Percentiles rank a stretch among this genome's conserved stretches.
These are phyloP conservation scores for Fraxinus velutina DNA, from an alignment of 305 asterid genomes.

Conservation along the genomic window DNA sequence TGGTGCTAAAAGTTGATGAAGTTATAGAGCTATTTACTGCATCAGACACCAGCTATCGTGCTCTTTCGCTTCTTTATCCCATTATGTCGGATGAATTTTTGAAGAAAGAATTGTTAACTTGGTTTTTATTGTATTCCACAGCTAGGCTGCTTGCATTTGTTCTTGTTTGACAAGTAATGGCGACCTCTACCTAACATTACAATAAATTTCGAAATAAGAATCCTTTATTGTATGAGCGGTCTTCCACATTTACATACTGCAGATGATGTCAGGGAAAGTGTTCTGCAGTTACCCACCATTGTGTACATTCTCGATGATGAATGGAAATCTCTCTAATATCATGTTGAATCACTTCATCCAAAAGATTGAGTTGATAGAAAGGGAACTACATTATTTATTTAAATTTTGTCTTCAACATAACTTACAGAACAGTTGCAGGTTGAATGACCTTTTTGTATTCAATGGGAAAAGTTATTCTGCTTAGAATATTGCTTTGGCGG, in stretches of 20 bases:
- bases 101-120: constrained; percentile 5
- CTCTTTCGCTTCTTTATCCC: not conserved
- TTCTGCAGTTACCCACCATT: not conserved
- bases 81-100: constrained; percentile 16
- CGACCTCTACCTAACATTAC: not conserved
- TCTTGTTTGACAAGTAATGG: not conserved
- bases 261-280: not conserved
- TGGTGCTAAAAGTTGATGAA: not conserved
- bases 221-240: not conserved
- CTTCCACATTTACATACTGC: not conserved
- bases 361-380: not conserved
- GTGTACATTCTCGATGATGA: not conserved
- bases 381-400: not conserved
- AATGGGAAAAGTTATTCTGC: not conserved
- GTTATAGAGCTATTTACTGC: constrained; percentile 10
- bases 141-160: constrained; percentile 3
- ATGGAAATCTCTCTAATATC: not conserved
- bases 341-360: not conserved
- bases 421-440: constrained; percentile 7
- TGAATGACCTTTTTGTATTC: constrained; percentile 10
- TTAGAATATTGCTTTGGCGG: not conserved
- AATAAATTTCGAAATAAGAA: not conserved
- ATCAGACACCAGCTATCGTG: constrained; percentile 5
- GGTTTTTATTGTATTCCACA: not conserved
- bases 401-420: not conserved